These are phyloP conservation scores for Naganishia sp. DNA, from an alignment of 1,284 basidiomycete genomes.

Conservation along the genomic window DNA sequence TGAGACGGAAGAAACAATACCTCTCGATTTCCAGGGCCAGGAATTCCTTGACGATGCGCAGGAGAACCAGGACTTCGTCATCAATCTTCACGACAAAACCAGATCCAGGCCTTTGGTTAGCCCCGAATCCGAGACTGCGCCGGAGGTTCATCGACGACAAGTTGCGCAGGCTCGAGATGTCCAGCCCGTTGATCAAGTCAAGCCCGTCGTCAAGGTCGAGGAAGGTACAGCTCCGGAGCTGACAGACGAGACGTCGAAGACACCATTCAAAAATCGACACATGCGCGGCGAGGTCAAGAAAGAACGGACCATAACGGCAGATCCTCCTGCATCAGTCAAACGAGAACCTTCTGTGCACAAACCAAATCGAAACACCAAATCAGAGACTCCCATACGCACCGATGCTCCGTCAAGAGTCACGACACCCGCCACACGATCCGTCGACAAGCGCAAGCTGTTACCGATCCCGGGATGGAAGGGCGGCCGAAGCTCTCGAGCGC, in stretches of 20 bases:
- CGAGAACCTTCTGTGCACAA: conserved; percentile 1
- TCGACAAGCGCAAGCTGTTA: conserved; percentile 11
- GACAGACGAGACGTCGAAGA: too few species aligned
- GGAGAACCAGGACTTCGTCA: too few species aligned
- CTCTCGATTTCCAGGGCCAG: conserved; percentile 3
- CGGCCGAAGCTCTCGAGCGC: conserved; percentile 11
- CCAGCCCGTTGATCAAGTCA: not conserved
- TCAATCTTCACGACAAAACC: conserved; percentile 11
- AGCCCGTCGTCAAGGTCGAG: too few species aligned
- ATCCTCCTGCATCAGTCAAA: not conserved
- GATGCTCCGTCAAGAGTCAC: not conserved
- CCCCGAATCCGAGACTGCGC: not conserved
- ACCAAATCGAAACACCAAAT: not conserved
- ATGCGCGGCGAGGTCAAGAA: not conserved
- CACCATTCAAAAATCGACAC: too few species aligned
- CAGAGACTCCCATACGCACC: conserved; percentile 6
- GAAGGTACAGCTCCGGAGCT: too few species aligned
- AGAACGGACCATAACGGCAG: not conserved
- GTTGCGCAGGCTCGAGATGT: not conserved
- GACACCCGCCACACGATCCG: conserved; percentile 7
- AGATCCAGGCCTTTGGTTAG: not conserved
- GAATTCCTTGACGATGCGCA: not conserved
- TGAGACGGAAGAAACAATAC: conserved; percentile 20
- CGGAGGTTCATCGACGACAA: not conserved
- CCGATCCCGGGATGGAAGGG: conserved; percentile 23